Evolutionary conservation across 805 yeast species (phyloP), one percentile per base, ranked within the genome.

Genomic region (Barnettozyma sucrosica): DNA sequence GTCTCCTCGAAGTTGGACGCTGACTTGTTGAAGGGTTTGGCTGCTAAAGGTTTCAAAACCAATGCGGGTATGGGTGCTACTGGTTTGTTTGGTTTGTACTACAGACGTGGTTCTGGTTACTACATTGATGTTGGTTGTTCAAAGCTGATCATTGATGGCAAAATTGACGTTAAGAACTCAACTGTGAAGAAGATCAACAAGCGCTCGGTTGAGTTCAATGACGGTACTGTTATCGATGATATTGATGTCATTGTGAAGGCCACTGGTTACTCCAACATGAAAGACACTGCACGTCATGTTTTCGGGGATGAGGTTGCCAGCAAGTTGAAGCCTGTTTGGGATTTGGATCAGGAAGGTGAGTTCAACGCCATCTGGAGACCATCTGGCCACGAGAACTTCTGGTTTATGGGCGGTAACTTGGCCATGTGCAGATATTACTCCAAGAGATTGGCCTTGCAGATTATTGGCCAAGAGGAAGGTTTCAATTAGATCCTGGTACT

Each of bases 71-170:
- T 63, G 58, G 76, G 73, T 24, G 70, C 65, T 26, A 67, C 74
- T 34, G 77, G 77, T 4, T 54, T 72, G 45, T 66, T 68, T 46
- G 69, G 73, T 19, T 57, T 67, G 45, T 66, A 70, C 51, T 62
- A 59, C 51, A 59, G 74, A 44, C 63, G 70, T 54, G 74, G 73
- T 28, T 75, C 76, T 1, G 77, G 77, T 38, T 72, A 71, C 54
- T 72, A 72, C 53, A 69, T 68, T 47, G 75, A 72, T 51, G 75
- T 70, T 40, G 77, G 77, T 8, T 65, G 70, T 49, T 68, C 75
- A 30, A 63, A 61, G 36, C 55, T 67, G 48, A 69, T 72, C 47
- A 58, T 62, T 36, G 67, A 69, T 11, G 73, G 70, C 14, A 67
- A 68, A 49, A 66, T 72, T 48, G 57, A 61, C 26, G 57, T 72